Base-by-base conservation (phyloP, 164 flowering plant genomes). In the Annona squamosa region DNA sequence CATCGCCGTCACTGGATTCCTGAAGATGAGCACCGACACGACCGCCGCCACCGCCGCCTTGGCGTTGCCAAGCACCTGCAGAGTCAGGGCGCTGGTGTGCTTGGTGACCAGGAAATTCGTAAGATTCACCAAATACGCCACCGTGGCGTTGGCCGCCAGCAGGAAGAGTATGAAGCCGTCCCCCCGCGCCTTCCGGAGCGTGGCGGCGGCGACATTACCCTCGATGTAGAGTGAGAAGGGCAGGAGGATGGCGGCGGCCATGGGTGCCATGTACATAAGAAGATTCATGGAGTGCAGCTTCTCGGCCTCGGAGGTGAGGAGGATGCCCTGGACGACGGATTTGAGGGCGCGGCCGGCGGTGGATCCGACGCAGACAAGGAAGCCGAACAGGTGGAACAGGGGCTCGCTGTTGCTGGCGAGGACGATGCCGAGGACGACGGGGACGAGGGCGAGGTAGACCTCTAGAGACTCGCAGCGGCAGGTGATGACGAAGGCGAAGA, bases 1-100 rank as follows among this genome's bases (percentile, higher is more conserved):
- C 98, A 94, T 92, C 72, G 84, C 86, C 1, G 92, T 94, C 70
- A 94, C 98, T 74, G 97, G 97, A 79, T 94, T 94, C 82, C 87
- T 82, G 71, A 94, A 94, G 9, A 94, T 94, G 85, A 94, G 76
- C 2, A 92, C 97, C 48, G 98, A 94, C 16, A 94, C 98, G 3
- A 89, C 86, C 0, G 98, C 98, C 1, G 98, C 98, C 67, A 90
- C 95, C 0, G 98, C 98, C 0, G 98, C 92, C 79, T 94, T 94
- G 6, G 97, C 98, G 75, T 94, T 94, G 16, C 98, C 97, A 63
- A 94, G 78, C 73, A 94, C 98, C 81, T 94, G 97, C 79, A 94
- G 68, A 4, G 98, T 94, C 78, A 94, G 74, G 1, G 98, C 97
- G 70, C 98, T 94, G 0, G 98, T 94, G 70, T 94, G 94, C 80